These are phyloP conservation scores for Coemansia aciculifera DNA, from an alignment of 192 early-diverging fungal genomes.

Conservation along the genomic window DNA sequence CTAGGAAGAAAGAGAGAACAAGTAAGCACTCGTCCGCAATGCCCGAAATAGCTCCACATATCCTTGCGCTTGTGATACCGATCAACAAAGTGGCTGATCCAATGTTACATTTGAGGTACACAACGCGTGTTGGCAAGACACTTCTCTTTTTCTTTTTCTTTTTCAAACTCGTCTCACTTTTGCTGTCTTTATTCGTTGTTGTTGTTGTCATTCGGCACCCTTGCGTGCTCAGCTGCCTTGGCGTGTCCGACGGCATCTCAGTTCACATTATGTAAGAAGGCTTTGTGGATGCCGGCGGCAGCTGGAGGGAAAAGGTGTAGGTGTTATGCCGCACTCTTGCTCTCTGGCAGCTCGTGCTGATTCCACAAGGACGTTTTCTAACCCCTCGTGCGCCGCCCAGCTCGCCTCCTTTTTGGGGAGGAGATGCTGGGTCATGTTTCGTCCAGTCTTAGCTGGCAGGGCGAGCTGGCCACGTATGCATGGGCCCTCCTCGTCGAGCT, in stretches of 20 bases:
- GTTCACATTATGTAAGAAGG: conserved; percentile 8
- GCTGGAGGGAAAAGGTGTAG: not conserved
- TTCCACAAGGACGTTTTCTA: conserved; percentile 13
- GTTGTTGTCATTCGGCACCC: not conserved
- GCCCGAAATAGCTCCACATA: not conserved
- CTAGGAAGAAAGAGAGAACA: not conserved
- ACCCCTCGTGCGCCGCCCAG: conserved; percentile 27
- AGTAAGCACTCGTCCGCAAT: not conserved
- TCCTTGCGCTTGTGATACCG: not conserved
- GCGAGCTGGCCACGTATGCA: conserved; percentile 4
- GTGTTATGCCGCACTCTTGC: not conserved
- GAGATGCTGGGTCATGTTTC: conserved; percentile 4
- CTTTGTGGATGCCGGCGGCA: conserved; percentile 12
- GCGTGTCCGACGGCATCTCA: conserved; percentile 5
- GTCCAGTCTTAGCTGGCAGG: conserved; percentile 3
- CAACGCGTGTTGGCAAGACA: not conserved
- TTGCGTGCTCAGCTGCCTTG: conserved; percentile 4
- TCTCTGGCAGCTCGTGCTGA: not conserved
- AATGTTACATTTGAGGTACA: not conserved
- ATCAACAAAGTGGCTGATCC: not conserved
- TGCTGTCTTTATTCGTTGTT: conserved; percentile 3
- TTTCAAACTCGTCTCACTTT: not conserved
- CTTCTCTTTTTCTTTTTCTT: not conserved
- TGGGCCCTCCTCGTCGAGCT: not conserved
- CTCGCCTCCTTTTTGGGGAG: conserved; percentile 1